phyloP scores from a whole-genome alignment of 1,284 basidiomycete species.

The Malassezia equina region DNA sequence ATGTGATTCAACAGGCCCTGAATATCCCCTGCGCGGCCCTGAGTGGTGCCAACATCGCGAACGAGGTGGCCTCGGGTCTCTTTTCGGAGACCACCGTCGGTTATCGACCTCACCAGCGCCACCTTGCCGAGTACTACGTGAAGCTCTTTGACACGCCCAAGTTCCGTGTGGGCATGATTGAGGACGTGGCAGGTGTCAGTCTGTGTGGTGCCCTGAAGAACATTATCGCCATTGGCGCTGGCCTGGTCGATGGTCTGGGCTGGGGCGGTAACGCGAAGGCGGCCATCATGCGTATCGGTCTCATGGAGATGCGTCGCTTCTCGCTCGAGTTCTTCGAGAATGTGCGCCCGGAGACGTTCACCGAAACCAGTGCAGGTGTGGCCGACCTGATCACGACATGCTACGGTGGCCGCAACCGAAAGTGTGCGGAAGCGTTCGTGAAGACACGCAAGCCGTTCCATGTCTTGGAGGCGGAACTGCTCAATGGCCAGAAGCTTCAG shows the following conservation, averaged over 20 bases:
- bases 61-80: slow-evolving; percentile 53
- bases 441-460: slow-evolving; percentile 53
- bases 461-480: slow-evolving; percentile 54
- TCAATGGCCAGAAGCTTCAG: slow-evolving; percentile 56
- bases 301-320: slow-evolving; percentile 50
- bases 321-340: slow-evolving; percentile 54
- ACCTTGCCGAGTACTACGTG: slow-evolving; percentile 33
- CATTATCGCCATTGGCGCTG: slow-evolving; percentile 55
- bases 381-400: slow-evolving; percentile 56
- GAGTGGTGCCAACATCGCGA: slow-evolving; percentile 56
- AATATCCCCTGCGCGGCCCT: slow-evolving; percentile 53
- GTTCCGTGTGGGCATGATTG: slow-evolving; percentile 54
- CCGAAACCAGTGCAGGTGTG: slow-evolving; percentile 53
- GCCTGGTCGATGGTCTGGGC: slow-evolving; percentile 54
- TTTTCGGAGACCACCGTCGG: slow-evolving; percentile 56
- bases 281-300: slow-evolving; percentile 55
- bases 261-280: slow-evolving; percentile 57
- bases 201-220: slow-evolving; percentile 57
- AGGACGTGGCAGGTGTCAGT: slow-evolving; percentile 55
- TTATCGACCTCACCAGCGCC: slow-evolving; percentile 48
- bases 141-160: slow-evolving; percentile 52
- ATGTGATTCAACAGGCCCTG: slow-evolving; percentile 54
- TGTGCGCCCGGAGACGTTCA: slow-evolving; percentile 53
- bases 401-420: slow-evolving; percentile 54
- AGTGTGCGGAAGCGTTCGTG: slow-evolving; percentile 54